Base-by-base conservation (phyloP, 768 basidiomycete species). In the Russula sp. region DNA sequence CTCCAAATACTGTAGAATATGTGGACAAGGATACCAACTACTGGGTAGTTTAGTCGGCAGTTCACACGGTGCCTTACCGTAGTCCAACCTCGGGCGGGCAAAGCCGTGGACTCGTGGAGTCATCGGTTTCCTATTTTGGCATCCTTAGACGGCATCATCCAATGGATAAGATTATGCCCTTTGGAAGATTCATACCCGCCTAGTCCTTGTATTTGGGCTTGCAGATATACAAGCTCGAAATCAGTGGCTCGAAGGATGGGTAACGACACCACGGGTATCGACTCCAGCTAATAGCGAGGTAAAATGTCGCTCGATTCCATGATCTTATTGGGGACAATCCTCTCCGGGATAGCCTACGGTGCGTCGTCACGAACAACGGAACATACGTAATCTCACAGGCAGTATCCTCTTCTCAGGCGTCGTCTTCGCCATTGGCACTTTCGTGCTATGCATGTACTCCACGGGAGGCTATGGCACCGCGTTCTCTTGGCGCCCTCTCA, bases 301-400 rank as follows among this genome's bases (percentile, higher is more conserved):
- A 54, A 46, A 22, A 38, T 59, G 14, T 24, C 62, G 10, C 65
- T 65, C 26, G 64, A 59, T 57, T 50, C 53, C 1, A 62, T 50
- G 44, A 55, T 53, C 10, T 63, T 73, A 64, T 64, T 70, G 52
- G 73, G 73, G 8, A 67, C 70, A 1, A 48, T 72, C 20, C 51
- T 74, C 22, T 69, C 72, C 8, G 69, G 64, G 8, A 46, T 72
- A 26, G 66, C 69, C 11, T 74, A 71, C 46, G 73, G 73, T 73
- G 24, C 60, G 72, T 62, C 20, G 18, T 42, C 40, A 24, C 24
- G 5, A 9, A 14, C 11, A 24, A 22, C 11, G 36, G 14, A 24
- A 36, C 32, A 26, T 5, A 34, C 32, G 22, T 28, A 40, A 11
- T 22, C 26, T 14, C 3, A 55, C 3, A 13, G 36, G 4, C 26